Percentiles rank a stretch among this genome's conserved stretches.
Conservation (phyloP, 768 basidiomycete species). For the Lactifluus pinguis region DNA sequence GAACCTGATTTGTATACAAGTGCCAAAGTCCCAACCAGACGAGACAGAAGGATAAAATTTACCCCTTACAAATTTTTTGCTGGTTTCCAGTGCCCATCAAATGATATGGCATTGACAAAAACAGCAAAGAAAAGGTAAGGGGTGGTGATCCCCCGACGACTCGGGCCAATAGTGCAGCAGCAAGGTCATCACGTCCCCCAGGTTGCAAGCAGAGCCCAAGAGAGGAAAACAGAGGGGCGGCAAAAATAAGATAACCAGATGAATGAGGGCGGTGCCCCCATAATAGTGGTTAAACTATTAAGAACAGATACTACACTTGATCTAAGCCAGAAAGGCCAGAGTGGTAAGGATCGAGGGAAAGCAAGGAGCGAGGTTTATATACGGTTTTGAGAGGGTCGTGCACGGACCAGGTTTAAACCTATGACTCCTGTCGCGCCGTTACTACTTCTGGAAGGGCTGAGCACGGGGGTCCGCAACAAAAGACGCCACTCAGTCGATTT, state of each 20-base stretch:
- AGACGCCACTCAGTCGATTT: too few species aligned
- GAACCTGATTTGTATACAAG: too few species aligned
- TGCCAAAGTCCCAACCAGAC: not conserved
- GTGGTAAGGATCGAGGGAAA: conserved; percentile 45
- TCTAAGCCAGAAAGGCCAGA: conserved; percentile 94
- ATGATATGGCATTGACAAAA: not conserved
- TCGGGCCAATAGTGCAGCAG: conserved; percentile 20
- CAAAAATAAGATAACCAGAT: conserved; percentile 29
- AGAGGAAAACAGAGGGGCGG: conserved; percentile 21
- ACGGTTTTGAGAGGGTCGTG: not conserved
- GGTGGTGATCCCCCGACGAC: conserved; percentile 17
- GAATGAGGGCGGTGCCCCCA: conserved; percentile 27
- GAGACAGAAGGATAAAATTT: not conserved
- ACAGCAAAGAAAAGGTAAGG: conserved; percentile 15
- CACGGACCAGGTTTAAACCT: conserved; percentile 15
- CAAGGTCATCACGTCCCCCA: conserved; percentile 16
- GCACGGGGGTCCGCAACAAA: too few species aligned
- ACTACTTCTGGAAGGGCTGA: too few species aligned
- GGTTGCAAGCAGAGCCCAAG: conserved; percentile 21
- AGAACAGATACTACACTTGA: conserved; percentile 98
- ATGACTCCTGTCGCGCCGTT: too few species aligned
- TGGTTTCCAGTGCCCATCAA: not conserved
- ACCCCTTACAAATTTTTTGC: conserved; percentile 9
- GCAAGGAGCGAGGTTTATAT: not conserved
- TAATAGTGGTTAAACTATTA: conserved; percentile 57